These are phyloP conservation scores for Fusarium pseudonygamai DNA, from an alignment of 2,329 filamentous ascomycete species.

Conservation along the genomic window DNA sequence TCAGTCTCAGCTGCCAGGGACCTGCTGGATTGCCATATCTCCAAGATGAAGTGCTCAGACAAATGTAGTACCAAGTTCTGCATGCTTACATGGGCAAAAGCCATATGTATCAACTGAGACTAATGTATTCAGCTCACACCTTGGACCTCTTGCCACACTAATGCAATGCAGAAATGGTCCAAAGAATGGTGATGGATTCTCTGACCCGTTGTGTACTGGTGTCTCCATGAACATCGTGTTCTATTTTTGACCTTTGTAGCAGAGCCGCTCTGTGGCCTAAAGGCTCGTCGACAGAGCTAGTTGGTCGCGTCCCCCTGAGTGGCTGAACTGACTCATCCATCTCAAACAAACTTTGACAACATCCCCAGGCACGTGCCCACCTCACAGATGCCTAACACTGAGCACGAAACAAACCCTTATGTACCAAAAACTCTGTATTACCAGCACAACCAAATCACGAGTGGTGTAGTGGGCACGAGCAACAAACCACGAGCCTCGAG, in stretches of 20 bases:
- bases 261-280: neutral
- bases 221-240: accelerated
- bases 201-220: accelerated
- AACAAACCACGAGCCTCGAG: neutral
- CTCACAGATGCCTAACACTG: neutral
- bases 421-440: neutral
- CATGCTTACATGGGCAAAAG: no score
- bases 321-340: accelerated
- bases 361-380: neutral
- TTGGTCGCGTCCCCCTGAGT: accelerated
- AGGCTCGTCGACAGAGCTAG: neutral
- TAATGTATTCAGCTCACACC: no score
- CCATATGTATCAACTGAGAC: accelerated
- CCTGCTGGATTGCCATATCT: accelerated
- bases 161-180: neutral
- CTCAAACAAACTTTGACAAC: neutral
- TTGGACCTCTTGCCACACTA: no score
- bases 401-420: neutral
- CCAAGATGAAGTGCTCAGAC: accelerated
- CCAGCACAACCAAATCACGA: neutral
- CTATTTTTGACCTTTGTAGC: accelerated
- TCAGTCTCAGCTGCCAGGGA: slow-evolving; percentile 51
- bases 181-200: accelerated
- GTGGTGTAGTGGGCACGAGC: neutral
- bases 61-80: accelerated